Base-by-base conservation (phyloP, 1,284 basidiomycete species). In the Cutaneotrichosporon sp. region DNA sequence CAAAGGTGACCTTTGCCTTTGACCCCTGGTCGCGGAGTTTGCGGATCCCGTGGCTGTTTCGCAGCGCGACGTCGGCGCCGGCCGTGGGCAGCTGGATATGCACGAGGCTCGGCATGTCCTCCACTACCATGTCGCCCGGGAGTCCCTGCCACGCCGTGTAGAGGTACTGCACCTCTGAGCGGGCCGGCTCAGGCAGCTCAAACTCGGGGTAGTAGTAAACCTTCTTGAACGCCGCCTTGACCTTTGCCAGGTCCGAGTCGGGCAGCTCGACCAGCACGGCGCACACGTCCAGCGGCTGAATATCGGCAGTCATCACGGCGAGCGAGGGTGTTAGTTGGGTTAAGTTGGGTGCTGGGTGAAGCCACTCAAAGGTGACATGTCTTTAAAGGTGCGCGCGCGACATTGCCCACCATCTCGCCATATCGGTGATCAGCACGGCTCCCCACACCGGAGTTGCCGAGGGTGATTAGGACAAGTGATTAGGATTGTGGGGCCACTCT, bases 1-100 rank as follows among this genome's bases (percentile, higher is more conserved):
- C 52, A n/a, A 73, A 52, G 4, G 62, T 67, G 9, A 72, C 54
- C 18, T 48, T 51, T 4, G 45, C 47, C 49, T 18, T 44, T 15
- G 2, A 20, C 35, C 33, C 48, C 43, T 22, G 41, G 30, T 26
- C 21, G 1, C 46, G 39, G 13, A 59, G 48, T 14, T 60, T 54
- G 36, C 55, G 49, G 22, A 66, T 53, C 4, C 56, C 55, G 4
- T 49, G 18, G 4, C 40, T 52, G 33, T 47, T 44, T 2, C 45
- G 40, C 23, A 68, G 45, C 10, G 63, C 60, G 17, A 51, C 58
- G 44, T 72, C 70, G 4, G 59, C 61, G 10, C 70, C 72, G 8
- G 70, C 66, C n/a, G 52, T 59, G 5, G 56, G 59, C 5, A 72
- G 57, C 60, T 73, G 71, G 18, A 73, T 55, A 46, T 68, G 61